phyloP scores from a whole-genome alignment of 2,329 filamentous ascomycete genomes.

The Talaromyces sp. region DNA sequence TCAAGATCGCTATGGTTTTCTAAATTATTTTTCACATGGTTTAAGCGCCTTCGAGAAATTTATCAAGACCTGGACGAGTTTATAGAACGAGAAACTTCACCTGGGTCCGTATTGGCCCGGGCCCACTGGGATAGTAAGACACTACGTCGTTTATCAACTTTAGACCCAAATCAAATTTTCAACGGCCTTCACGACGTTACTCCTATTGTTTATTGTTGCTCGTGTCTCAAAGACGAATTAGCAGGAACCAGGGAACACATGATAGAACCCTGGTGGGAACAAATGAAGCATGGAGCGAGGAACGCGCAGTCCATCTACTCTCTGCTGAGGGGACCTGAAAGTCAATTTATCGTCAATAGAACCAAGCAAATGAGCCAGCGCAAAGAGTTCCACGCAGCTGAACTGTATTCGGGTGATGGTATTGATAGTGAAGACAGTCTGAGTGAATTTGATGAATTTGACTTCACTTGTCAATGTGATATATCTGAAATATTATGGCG shows the following conservation, averaged over 20 bases:
- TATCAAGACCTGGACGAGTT: not conserved
- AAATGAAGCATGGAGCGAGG: constrained; percentile 3
- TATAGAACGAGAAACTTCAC: not conserved
- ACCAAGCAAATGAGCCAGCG: not conserved
- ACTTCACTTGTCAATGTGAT: not conserved
- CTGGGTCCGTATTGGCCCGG: not conserved
- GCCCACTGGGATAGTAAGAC: not conserved
- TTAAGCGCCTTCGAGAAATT: not conserved
- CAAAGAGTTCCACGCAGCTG: no score
- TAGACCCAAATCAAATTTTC: not conserved
- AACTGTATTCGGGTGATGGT: no score
- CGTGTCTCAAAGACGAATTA: no score
- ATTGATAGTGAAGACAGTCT: not conserved
- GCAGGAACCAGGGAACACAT: not conserved
- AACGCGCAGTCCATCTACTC: not conserved
- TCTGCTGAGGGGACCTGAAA: not conserved
- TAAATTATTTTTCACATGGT: not conserved
- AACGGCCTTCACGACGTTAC: not conserved
- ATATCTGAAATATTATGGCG: not conserved
- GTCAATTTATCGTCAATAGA: not conserved
- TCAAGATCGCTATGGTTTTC: not conserved
- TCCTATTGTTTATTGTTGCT: no score
- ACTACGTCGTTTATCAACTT: not conserved
- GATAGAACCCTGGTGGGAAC: constrained; percentile 7
- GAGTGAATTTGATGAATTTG: not conserved